A percentile compares a stretch with the other conserved stretches of the same genome.
Conservation (phyloP, 2,329 filamentous ascomycete species). For the Dactylellina haptotyla region DNA sequence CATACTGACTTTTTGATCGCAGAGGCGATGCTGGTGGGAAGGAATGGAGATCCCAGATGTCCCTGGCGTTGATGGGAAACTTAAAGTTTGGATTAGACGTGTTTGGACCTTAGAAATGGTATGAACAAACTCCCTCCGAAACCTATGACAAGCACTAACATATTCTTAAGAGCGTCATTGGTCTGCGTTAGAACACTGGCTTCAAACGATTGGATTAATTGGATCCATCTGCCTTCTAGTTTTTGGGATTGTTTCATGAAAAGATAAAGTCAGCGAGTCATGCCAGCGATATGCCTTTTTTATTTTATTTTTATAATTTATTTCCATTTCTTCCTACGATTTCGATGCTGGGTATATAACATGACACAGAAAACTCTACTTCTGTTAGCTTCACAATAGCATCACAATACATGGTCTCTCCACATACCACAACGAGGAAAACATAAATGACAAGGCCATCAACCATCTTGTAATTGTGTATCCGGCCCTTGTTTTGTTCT, state of each 20-base stretch:
- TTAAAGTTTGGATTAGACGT: conserved; percentile 97
- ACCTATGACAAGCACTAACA: conserved; percentile 1
- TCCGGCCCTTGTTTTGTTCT: too few species aligned
- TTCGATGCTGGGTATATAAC: neutral
- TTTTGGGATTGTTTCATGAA: conserved; percentile 51
- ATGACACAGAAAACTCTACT: conserved; percentile 3
- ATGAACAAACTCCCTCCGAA: conserved; percentile 11
- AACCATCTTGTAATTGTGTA: too few species aligned
- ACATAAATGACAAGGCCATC: too few species aligned
- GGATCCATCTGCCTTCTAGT: conserved; percentile 12
- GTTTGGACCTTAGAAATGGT: conserved; percentile 98
- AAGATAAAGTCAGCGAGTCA: conserved; percentile 50
- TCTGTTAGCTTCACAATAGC: too few species aligned
- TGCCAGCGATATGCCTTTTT: conserved; percentile 49
- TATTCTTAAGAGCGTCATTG: conserved; percentile 38
- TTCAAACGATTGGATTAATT: conserved; percentile 10
- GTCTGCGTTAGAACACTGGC: conserved; percentile 36
- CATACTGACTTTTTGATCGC: conserved; percentile 10
- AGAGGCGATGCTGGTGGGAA: conserved; percentile 96
- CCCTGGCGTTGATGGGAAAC: conserved; percentile 85
- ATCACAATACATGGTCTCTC: too few species aligned
- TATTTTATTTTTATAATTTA: conserved; percentile 10
- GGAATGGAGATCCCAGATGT: conserved; percentile 90
- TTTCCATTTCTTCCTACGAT: neutral
- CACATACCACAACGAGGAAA: too few species aligned